These are phyloP conservation scores for Mycogone perniciosa DNA, from an alignment of 2,329 filamentous ascomycete species.

Conservation along the genomic window DNA sequence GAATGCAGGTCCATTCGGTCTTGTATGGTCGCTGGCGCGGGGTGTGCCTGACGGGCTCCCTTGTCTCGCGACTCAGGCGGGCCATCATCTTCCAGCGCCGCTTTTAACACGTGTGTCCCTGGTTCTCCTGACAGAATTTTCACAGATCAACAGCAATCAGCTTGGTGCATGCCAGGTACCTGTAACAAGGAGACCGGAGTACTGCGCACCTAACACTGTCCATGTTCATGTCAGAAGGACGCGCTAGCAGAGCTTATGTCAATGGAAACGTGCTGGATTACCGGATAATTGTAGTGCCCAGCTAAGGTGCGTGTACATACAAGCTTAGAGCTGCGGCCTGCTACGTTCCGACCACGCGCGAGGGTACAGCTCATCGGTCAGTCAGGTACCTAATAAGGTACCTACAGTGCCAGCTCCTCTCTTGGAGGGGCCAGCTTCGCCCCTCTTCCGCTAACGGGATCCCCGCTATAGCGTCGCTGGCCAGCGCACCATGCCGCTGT, in stretches of 20 bases:
- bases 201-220: too few relatives aligned
- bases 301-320: too few relatives aligned
- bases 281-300: too few relatives aligned
- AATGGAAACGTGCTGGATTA: too few relatives aligned
- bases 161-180: background rate
- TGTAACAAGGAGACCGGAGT: background rate
- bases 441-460: conserved; percentile 15
- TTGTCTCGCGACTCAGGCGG: conserved; percentile 9
- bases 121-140: background rate
- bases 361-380: too few relatives aligned
- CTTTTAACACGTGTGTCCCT: background rate
- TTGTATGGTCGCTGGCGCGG: conserved; percentile 3
- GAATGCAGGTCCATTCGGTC: background rate
- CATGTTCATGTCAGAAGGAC: background rate
- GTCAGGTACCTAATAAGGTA: too few relatives aligned
- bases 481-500: conserved; percentile 14
- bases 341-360: too few relatives aligned
- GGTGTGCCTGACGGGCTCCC: conserved; percentile 10
- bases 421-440: conserved; percentile 11
- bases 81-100: conserved; percentile 5
- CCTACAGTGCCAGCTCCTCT: too few relatives aligned
- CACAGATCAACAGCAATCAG: background rate
- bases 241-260: too few relatives aligned
- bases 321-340: too few relatives aligned
- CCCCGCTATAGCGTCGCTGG: conserved; percentile 22